Evolutionary conservation across 495 filamentous ascomycete species (phyloP).

Genomic region (Thozetella sp.): DNA sequence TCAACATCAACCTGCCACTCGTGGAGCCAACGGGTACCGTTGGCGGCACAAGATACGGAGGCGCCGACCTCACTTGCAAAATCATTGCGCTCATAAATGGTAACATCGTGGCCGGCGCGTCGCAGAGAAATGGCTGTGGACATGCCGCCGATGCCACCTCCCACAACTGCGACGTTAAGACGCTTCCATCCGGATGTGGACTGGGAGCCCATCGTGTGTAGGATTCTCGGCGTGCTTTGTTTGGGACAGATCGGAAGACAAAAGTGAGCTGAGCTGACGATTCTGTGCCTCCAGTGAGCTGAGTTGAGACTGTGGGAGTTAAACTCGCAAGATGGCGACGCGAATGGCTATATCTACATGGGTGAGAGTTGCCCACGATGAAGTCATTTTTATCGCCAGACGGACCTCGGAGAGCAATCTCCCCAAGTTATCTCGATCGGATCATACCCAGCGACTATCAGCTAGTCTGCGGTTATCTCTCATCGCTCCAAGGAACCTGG

Average conservation of each 20-base stretch:
- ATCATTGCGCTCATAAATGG: slow-evolving; percentile 48
- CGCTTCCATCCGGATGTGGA: slow-evolving; percentile 14
- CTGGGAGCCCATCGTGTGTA: not conserved
- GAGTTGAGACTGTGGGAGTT: not conserved
- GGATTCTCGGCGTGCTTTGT: no score
- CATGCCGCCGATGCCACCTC: slow-evolving; percentile 52
- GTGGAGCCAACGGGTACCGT: slow-evolving; percentile 42
- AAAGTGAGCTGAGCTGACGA: no score
- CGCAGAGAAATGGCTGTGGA: slow-evolving; percentile 47
- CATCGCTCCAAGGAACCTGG: no score
- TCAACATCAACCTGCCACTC: slow-evolving; percentile 40
- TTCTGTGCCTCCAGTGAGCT: no score
- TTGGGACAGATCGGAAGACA: no score
- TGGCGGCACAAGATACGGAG: slow-evolving; percentile 47
- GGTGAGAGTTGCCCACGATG: no score
- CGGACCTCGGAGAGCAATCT: no score
- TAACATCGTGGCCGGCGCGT: slow-evolving; percentile 44
- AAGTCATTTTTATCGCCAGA: no score
- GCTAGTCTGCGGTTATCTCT: not conserved
- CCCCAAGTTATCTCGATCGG: not conserved
- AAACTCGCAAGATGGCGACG: not conserved
- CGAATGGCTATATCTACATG: no score
- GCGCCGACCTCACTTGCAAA: slow-evolving; percentile 53
- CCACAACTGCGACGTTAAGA: slow-evolving; percentile 45
- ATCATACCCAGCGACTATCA: not conserved